Base-by-base conservation (phyloP, 1,139 yeast genomes). In the Pichia terricola region DNA sequence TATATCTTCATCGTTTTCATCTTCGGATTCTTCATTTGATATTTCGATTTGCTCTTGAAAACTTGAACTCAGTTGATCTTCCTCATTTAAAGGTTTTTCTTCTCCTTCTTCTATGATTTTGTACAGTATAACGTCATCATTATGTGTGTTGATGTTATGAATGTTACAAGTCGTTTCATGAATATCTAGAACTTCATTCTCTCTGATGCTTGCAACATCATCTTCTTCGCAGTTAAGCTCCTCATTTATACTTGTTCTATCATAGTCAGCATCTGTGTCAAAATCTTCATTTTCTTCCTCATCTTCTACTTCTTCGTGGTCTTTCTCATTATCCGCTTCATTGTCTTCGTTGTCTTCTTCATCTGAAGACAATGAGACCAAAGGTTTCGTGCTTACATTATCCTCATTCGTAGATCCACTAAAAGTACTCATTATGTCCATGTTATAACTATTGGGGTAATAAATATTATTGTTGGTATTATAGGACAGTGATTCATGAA, bases 1-100 rank as follows among this genome's bases (percentile, higher is more conserved):
- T 16, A 16, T 35, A 16, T 69, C 75, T 27, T 50, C 61, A 54
- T 49, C 56, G 49, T 41, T 58, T 5, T 70, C 73, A 3, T 60
- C 58, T 1, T 26, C 36, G 10, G 22, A 16, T 16, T 16, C 22
- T 31, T 22, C 35, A 37, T 4, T 34, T 35, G 8, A 34, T 35
- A 11, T 28, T 16, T 10, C n/a, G 10, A 36, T 36, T 36, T 16
- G 31, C 38, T 36, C 31, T 16, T 16, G 22, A 16, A 16, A 16
- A 16, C 22, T 16, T 16, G 22, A 16, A 16, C 22, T 16, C 22
- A 16, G 22, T 16, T 16, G 22, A 16, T 16, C 22, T 16, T 16
- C 22, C 22, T 16, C 22, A 16, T 16, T 16, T 16, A 16, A 16
- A 16, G 22, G 22, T 16, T 16, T 16, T 16, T 16, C 22, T 16